These are phyloP conservation scores for Bruguiera parviflora DNA, from an alignment of 345 rosid genomes.

Conservation along the genomic window DNA sequence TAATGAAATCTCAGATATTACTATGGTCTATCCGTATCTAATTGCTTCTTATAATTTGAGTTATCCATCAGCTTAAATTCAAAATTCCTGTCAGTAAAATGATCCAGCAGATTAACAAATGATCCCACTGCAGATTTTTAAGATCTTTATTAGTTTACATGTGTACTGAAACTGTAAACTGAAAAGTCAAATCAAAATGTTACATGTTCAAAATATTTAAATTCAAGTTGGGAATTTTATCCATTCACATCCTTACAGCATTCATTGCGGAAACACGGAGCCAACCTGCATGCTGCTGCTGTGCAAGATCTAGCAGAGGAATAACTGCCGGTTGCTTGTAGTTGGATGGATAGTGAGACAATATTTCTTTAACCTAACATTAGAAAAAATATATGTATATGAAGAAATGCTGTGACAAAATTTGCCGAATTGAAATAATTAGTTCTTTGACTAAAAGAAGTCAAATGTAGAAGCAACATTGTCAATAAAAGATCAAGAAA, in stretches of 20 bases:
- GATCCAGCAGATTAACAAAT: too few species aligned
- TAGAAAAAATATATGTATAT: neutral
- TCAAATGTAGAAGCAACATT: neutral
- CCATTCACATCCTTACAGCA: constrained; percentile 46
- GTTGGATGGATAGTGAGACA: constrained; percentile 92
- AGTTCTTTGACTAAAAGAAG: neutral
- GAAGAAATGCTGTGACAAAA: neutral
- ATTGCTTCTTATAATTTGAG: neutral
- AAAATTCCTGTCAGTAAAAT: too few species aligned
- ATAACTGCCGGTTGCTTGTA: constrained; percentile 98
- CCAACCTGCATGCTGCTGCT: constrained; percentile 99
- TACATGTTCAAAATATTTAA: too few species aligned
- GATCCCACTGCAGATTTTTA: too few species aligned
- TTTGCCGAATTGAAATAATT: neutral
- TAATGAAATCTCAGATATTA: neutral
- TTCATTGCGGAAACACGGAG: constrained; percentile 98
- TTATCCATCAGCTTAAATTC: neutral
- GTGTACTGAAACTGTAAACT: constrained; percentile 3
- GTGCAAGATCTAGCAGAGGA: constrained; percentile 95
- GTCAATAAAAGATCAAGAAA: neutral
- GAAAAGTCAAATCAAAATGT: neutral
- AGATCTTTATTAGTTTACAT: neutral
- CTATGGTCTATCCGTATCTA: neutral
- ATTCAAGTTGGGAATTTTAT: neutral
- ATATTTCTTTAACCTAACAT: constrained; percentile 72